Base-by-base conservation (phyloP, 345 rosid species). In the Salix exigua region DNA sequence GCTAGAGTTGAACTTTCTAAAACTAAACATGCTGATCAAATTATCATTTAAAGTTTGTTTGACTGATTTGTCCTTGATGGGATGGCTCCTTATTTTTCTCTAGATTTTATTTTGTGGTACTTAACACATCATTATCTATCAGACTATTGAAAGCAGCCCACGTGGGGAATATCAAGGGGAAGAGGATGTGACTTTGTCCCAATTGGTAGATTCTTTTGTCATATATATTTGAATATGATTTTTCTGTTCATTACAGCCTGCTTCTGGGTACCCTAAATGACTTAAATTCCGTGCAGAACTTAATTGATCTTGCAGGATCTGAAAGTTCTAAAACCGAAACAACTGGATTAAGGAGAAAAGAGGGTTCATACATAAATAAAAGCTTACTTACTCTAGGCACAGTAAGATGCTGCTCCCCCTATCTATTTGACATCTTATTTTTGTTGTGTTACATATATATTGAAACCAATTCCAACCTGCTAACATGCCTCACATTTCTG, bases 321-420 rank as follows among this genome's bases (percentile, higher is more conserved):
- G 94, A 91, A 80, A 91, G 94, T 79, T 91, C 94, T 23, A 91
- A 91, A 80, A 82, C 90, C 72, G 94, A 91, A 80, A 91, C 94
- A 65, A 91, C 88, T 77, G 92, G 94, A 40, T 66, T 89, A 82
- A 83, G 92, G 72, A 89, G 92, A 81, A 91, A 91, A 74, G 94
- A 91, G 80, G 94, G 94, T 31, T 91, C 92, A 50, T 91, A 84
- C 77, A 91, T 91, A 77, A 91, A 91, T 63, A 91, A 89, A 88
- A 91, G 94, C 79, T 82, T 91, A 66, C 90, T 89, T 62, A 85
- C 94, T 72, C 92, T 91, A 68, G 92, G 94, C 81, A 91, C 94
- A 42, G 94, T 91, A 70, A 84, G 87, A 63, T 68, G 23, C 21
- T 72, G 38, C 37, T 55, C 37, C 37, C 37, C 77, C 38, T 62